Conservation (phyloP, 192 early-diverging fungal species). For the Irineochytrium annulatum region DNA sequence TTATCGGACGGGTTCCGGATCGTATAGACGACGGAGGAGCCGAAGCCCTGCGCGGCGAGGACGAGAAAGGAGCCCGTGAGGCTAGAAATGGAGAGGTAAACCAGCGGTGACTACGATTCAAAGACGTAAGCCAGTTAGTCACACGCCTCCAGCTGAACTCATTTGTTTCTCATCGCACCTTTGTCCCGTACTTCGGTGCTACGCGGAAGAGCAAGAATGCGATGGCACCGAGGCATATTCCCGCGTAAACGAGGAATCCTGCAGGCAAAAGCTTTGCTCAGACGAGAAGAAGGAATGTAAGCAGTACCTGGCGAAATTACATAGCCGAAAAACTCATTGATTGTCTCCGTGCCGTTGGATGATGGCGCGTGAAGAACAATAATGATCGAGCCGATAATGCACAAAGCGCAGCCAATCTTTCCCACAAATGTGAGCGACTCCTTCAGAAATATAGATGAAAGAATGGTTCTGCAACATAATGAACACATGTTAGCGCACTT, state of each 20-base stretch:
- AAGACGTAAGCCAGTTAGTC: too few relatives aligned
- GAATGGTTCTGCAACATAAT: conserved; percentile 67
- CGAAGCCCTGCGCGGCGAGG: conserved; percentile 51
- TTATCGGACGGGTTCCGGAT: conserved; percentile 41
- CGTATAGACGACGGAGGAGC: conserved; percentile 51
- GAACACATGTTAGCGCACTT: conserved; percentile 5
- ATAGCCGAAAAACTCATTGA: conserved; percentile 40
- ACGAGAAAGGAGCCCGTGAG: conserved; percentile 58
- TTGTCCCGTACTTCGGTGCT: conserved; percentile 55
- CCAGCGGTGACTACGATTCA: conserved; percentile 30
- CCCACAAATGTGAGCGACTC: conserved; percentile 72
- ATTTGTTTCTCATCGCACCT: too few relatives aligned
- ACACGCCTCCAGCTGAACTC: too few relatives aligned
- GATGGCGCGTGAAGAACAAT: conserved; percentile 75
- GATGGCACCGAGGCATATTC: conserved; percentile 34
- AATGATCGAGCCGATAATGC: conserved; percentile 82
- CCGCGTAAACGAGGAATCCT: conserved; percentile 52
- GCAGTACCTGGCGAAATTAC: conserved; percentile 54
- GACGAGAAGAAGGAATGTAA: neutral
- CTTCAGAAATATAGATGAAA: conserved; percentile 83
- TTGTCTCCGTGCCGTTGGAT: conserved; percentile 36
- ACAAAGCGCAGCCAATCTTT: conserved; percentile 85
- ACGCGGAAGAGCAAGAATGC: conserved; percentile 44
- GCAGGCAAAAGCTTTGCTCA: conserved; percentile 3
- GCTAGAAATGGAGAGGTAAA: conserved; percentile 42